phyloP scores from a whole-genome alignment of 2,329 filamentous ascomycete genomes.

The Scytalidium sp. region DNA sequence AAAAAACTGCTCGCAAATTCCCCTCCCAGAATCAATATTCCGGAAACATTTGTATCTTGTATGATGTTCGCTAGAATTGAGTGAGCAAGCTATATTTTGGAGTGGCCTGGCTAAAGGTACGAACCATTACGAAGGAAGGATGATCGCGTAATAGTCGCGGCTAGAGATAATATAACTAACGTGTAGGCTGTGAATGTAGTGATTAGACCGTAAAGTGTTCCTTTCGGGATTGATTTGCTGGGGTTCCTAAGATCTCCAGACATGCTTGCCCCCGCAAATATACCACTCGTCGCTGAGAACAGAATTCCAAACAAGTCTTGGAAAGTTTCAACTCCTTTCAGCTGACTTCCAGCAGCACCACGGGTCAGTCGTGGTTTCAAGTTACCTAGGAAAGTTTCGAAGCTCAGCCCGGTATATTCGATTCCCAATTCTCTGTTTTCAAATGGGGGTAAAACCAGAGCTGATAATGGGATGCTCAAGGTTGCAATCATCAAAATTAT shows the following conservation, averaged over 20 bases:
- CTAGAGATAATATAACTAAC: constrained; percentile 75
- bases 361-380: constrained; percentile 64
- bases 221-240: constrained; percentile 79
- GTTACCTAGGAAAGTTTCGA: constrained; percentile 70
- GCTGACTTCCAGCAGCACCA: constrained; percentile 59
- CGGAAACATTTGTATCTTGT: constrained; percentile 75
- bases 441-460: constrained; percentile 66
- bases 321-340: constrained; percentile 65
- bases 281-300: constrained; percentile 64
- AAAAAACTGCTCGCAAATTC: constrained; percentile 83
- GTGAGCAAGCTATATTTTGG: too few relatives aligned
- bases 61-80: constrained; percentile 64
- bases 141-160: constrained; percentile 68
- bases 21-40: constrained; percentile 70
- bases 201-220: constrained; percentile 75
- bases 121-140: constrained; percentile 57
- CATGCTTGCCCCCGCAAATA: constrained; percentile 79
- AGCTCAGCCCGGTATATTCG: constrained; percentile 74
- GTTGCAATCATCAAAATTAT: constrained; percentile 69
- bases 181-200: constrained; percentile 76
- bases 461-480: constrained; percentile 79
- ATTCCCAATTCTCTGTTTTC: constrained; percentile 58
- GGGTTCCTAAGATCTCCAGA: constrained; percentile 81
- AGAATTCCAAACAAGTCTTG: constrained; percentile 83
- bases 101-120: too few relatives aligned